Base-by-base conservation (phyloP, 768 basidiomycete genomes). In the Pholiota microspora region DNA sequence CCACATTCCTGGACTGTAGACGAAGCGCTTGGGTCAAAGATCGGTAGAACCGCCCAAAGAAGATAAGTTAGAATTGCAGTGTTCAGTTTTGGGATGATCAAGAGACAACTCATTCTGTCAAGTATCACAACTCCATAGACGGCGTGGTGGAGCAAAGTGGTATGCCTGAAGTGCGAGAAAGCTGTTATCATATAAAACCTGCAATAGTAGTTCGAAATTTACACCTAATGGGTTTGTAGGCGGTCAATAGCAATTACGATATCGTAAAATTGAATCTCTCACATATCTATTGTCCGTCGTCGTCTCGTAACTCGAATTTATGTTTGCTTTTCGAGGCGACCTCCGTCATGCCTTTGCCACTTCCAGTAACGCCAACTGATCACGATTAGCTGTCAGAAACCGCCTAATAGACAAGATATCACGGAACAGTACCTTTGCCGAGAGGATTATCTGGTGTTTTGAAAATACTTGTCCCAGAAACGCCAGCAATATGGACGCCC, bases 361-460 rank as follows among this genome's bases (percentile, higher is more conserved):
- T 91, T 31, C 90, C 89, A 18, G 92, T 93, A 35, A 94, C 92
- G n/a, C 92, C 92, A 49, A 94, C 92, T 94, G 53, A 1, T 49
- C 59, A 48, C 28, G n/a, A n/a, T n/a, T n/a, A 64, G 32, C 29
- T 38, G 40, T 35, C 42, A 52, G 49, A 29, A 63, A 67, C 40
- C 68, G 58, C 46, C 60, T 35, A 55, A 42, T 55, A 27, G 38
- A 29, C 52, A 28, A 24, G 51, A 25, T 55, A 56, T 53, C 61
- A 70, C 36, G 56, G 38, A 55, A 60, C 70, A 54, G 42, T 62
- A 89, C 93, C 93, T 80, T 77, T 82, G 23, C 93, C 94, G 16
- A 92, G 67, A 9, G 93, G 93, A 66, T 94, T 94, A 60, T 94
- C 93, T 10, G 94, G 94, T 3, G 92, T 95, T 74, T 93, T 92